Evolutionary conservation across 805 yeast species (phyloP), one percentile per base, ranked within the genome.

Genomic region (Kodamaea lidongshanica): DNA sequence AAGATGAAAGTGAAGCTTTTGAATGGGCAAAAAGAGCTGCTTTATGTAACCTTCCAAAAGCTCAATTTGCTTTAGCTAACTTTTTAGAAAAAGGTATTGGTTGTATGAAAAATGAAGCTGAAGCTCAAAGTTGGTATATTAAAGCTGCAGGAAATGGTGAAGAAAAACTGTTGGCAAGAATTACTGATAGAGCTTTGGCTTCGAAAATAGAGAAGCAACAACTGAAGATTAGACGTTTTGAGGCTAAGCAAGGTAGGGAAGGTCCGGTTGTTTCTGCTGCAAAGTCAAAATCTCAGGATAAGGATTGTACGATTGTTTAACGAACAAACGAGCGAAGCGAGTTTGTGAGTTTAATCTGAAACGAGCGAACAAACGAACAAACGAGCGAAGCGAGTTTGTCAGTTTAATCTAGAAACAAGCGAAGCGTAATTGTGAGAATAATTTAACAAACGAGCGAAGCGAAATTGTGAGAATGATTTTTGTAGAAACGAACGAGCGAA

Each of bases 11-110:
- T 31, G 96, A 88, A 56, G 94, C 96, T 1, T 89, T 79, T 53
- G 92, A 85, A 46, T 92, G 97, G 97, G 96, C 96, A 1, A 61
- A 73, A 32, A 67, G 84, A 40, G 89, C 97, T 0, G 96, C 97
- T 0, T 65, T 70, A 23, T 60, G 74, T 22, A 84, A 84, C 10
- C 65, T 70, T 20, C 71, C 85, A 5, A 85, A 85, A 53, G 97
- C 94, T 1, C 94, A 86, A 67, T 77, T 72, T 51, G 81, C 94
- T 0, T 61, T 86, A 23, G 95, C 88, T 15, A 79, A 81, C 48
- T 87, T 88, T 46, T 77, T 74, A 47, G 94, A 86, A 38, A 72
- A 77, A 48, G 97, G 97, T 1, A 75, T 86, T 40, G 98, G 97
- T 2, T 80, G 94, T 50, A 74, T 69, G 13, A 58, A 63, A 17